Percentiles rank a stretch among this genome's conserved stretches.
Conservation (phyloP, 768 basidiomycete genomes). For the Mycena alexandri region DNA sequence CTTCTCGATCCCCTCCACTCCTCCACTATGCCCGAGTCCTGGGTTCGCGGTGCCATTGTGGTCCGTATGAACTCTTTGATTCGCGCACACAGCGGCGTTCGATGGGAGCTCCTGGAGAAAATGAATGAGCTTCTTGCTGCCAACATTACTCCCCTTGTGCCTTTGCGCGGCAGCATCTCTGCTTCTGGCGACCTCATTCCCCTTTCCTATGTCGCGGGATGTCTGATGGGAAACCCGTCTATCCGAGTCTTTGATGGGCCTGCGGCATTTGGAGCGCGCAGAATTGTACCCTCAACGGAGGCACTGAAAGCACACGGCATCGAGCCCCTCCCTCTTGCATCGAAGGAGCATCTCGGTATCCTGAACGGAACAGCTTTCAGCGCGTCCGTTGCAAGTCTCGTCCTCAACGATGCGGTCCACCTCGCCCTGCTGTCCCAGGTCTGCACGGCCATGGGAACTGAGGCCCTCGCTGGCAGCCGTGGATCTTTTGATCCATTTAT, state of each 20-base stretch:
- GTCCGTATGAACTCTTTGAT: constrained; percentile 92
- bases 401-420: constrained; percentile 78
- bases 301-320: constrained; percentile 74
- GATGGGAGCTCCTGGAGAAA: constrained; percentile 83
- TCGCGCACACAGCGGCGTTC: constrained; percentile 89
- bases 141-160: constrained; percentile 84
- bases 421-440: constrained; percentile 76
- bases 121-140: constrained; percentile 80
- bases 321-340: constrained; percentile 72
- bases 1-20: constrained; percentile 77
- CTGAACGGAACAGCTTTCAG: constrained; percentile 91
- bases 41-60: constrained; percentile 88
- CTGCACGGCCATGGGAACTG: constrained; percentile 86
- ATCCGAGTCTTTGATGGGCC: constrained; percentile 78
- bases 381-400: constrained; percentile 81
- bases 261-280: constrained; percentile 59
- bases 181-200: constrained; percentile 88
- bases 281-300: constrained; percentile 65
- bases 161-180: constrained; percentile 86
- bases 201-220: constrained; percentile 86
- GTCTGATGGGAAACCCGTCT: constrained; percentile 83
- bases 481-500: constrained; percentile 86
- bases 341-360: constrained; percentile 85
- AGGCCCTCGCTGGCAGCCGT: constrained; percentile 82
- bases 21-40: constrained; percentile 85